Percentiles rank a stretch among this genome's conserved stretches.
phyloP scores from a whole-genome alignment of 2,329 filamentous ascomycete genomes.

The Calonectria montana region DNA sequence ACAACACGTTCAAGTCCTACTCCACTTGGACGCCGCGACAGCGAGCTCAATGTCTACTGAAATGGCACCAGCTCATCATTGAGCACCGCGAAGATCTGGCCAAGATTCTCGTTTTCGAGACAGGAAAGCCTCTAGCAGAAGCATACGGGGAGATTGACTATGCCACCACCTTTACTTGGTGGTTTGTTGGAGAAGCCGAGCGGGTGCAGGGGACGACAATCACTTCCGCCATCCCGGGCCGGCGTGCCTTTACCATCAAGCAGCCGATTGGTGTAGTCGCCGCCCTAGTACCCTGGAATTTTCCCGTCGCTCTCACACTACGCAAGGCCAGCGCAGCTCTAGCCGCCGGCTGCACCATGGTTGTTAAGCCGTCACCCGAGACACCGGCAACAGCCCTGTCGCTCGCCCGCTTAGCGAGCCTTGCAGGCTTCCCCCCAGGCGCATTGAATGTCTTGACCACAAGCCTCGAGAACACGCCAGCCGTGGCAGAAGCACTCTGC shows the following conservation, averaged over 20 bases:
- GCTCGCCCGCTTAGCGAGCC: slow-evolving; percentile 73
- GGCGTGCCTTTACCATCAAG: slow-evolving; percentile 78
- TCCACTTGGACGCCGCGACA: slow-evolving; percentile 49
- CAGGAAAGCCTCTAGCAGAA: slow-evolving; percentile 67
- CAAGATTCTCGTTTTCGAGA: slow-evolving; percentile 58
- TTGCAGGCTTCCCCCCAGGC: slow-evolving; percentile 81
- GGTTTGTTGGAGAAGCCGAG: slow-evolving; percentile 64
- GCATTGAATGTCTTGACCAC: slow-evolving; percentile 68
- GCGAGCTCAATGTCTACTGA: slow-evolving; percentile 48
- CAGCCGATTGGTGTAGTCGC: slow-evolving; percentile 51
- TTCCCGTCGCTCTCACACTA: slow-evolving; percentile 64
- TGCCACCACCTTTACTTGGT: slow-evolving; percentile 64
- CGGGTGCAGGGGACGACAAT: slow-evolving; percentile 67
- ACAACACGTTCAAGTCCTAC: slow-evolving; percentile 52
- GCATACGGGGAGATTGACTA: slow-evolving; percentile 67
- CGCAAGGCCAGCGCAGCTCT: slow-evolving; percentile 65
- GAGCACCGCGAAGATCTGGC: slow-evolving; percentile 52
- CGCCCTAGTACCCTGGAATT: slow-evolving; percentile 65
- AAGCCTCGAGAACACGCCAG: slow-evolving; percentile 56
- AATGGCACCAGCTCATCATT: slow-evolving; percentile 51
- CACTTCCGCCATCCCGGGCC: slow-evolving; percentile 68
- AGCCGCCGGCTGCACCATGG: slow-evolving; percentile 81
- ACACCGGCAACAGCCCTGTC: slow-evolving; percentile 80
- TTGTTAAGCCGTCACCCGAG: slow-evolving; percentile 78
- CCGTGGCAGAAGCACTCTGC: slow-evolving; percentile 59